Base-by-base conservation (phyloP, 371 early-diverging fungal species). In the Phascolomyces articulosus region DNA sequence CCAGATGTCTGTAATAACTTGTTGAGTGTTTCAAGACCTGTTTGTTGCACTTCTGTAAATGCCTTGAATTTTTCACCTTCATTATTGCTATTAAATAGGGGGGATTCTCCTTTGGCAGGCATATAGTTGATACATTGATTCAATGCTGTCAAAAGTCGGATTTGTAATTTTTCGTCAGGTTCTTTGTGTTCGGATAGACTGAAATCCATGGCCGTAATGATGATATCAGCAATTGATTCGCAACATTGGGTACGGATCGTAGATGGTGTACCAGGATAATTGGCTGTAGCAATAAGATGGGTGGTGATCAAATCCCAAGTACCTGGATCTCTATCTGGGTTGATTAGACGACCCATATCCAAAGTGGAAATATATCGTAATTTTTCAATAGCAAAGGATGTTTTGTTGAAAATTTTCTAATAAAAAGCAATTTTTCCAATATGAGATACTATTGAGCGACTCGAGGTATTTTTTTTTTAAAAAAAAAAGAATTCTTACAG, bases 1-100 rank as follows among this genome's bases (percentile, higher is more conserved):
- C 98, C 98, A 31, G 93, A 90, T 1, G 91, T 92, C 71, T 97
- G 96, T 31, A 98, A 76, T 4, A 97, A 69, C 65, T 91, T 94
- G 73, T 95, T 89, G 55, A 98, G 79, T 0, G 94, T 96, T 65
- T 96, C 97, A 27, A 98, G 71, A 0, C 91, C 92, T 75, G 87
- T 87, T 58, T 90, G 91, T 62, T 94, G 93, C 2, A 96, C 93
- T 41, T 93, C 96, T 2, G 78, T 75, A 47, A 80, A 79, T 0
- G 70, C 65, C 29, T 75, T 18, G 68, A 29, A 51, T n/a, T 41
- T 56, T 2, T 58, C 48, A 8, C 20, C 27, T 4, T 73, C 70
- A 54, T 58, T 34, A 34, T 34, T 34, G 2, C 11, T 65, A 38
- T 64, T 56, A 18, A 58, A 58, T 3, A 53, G n/a, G 0, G 56